Base-by-base conservation (phyloP, 2,329 filamentous ascomycete species). In the Xylaria sp. region DNA sequence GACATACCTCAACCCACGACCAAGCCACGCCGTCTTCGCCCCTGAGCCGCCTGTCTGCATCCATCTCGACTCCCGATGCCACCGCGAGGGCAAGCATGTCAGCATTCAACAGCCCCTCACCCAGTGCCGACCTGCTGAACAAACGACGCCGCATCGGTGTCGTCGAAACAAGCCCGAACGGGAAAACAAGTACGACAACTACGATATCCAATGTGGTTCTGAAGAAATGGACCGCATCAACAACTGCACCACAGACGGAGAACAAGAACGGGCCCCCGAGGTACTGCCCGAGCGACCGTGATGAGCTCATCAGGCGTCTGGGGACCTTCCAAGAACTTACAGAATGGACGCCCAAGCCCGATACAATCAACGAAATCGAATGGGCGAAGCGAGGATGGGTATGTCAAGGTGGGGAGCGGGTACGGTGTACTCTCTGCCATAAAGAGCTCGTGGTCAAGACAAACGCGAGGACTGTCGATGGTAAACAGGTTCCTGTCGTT, bases 321-420 rank as follows among this genome's bases (percentile, higher is more conserved):
- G 91, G 91, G 69, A 97, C 93, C 0, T 99, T 97, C 78, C 92
- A 95, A 77, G 93, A 95, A 73, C 90, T 98, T 57, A 96, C 93
- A 63, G 88, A 92, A 78, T 99, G 95, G 95, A 92, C 92, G n/a
- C 92, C 93, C 0, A 98, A 98, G 79, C 94, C 96, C 0, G 88
- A 94, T 61, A 86, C 85, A 40, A 90, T 98, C 74, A 93, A 90
- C 77, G 96, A 98, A 81, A 90, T 98, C 8, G 92, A 94, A 79
- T 99, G 96, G 96, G 94, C 94, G 0, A 97, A 95, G 83, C 85
- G 92, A 67, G 95, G 95, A 0, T 99, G 96, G 95, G 86, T 91
- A 3, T 98, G 95, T 75, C 89, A 92, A 54, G 91, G 91, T 74
- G 90, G 90, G 72, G 94, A 97, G 80, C 92, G 92, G 3, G 93